Evolutionary conservation across 2,329 filamentous ascomycete genomes (phyloP), one percentile per base, ranked within the genome.

Genomic region (Verticillium nubilum): DNA sequence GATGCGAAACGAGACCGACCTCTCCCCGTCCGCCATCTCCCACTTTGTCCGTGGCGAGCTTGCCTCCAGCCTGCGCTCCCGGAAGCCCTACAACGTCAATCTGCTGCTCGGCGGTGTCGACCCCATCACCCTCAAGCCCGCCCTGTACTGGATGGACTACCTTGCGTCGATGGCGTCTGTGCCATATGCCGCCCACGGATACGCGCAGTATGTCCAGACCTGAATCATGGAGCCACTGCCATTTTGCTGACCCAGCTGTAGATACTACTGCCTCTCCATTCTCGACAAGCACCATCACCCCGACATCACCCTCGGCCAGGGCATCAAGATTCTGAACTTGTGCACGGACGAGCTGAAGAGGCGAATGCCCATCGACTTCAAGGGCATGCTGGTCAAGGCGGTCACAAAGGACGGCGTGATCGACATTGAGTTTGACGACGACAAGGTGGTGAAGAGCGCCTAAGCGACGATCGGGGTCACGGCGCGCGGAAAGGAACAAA

Each of bases 251-350:
- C 64, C 50, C 25, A 37, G 13, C 27, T n/a, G 33, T 63, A 92
- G 88, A 78, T 98, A 98, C 83, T 99, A 99, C 83, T 99, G 95
- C 76, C 84, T 99, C 62, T 96, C 92, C 6, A 96, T 97, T 67
- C 86, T 99, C 57, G 95, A 99, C 80, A 99, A 99, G 82, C 95
- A 99, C 75, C 95, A 99, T 75, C 91, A 97, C 71, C 94, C 95
- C 54, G 89, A 97, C 71, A 98, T 99, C 75, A 85, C 84, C 62
- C 87, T 95, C 58, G 92, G 90, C 63, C 86, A 96, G 75, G 95
- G 95, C 60, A 85, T 97, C 78, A 95, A 97, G 82, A 86, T 99
- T 64, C 80, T 99, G 70, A 88, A 86, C 69, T 90, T 97, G 88
- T 99, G 95, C 80, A 95, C 91, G 67, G 93, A 98, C 74, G 95